Evolutionary conservation across 2,329 filamentous ascomycete genomes (phyloP).

Genomic region (Waltergamsia citrina): DNA sequence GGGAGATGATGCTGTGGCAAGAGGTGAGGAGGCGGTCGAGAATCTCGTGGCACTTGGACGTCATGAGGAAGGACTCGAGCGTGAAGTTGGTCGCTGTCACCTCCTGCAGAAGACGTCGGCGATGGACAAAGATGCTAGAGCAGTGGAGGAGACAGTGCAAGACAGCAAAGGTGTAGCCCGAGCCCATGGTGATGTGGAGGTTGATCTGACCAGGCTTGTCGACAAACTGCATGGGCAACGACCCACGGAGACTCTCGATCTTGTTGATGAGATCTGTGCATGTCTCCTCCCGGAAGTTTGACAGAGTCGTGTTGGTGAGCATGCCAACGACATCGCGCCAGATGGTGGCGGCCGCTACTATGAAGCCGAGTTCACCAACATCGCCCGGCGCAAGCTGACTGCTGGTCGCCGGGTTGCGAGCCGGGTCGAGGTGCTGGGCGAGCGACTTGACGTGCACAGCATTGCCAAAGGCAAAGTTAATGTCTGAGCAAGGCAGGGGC

Average conservation of each 20-base stretch:
- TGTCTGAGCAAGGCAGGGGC: constrained; percentile 48
- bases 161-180: constrained; percentile 53
- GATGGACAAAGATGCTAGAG: constrained; percentile 51
- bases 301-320: constrained; percentile 43
- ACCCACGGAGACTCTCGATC: constrained; percentile 44
- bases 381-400: constrained; percentile 32
- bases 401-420: constrained; percentile 21
- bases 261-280: constrained; percentile 41
- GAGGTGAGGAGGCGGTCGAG: constrained; percentile 49
- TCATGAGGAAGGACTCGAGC: constrained; percentile 42
- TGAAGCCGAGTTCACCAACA: constrained; percentile 52
- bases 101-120: constrained; percentile 47
- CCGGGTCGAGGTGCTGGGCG: constrained; percentile 25
- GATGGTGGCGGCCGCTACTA: constrained; percentile 49
- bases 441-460: constrained; percentile 50
- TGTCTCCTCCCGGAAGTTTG: constrained; percentile 43
- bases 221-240: constrained; percentile 48
- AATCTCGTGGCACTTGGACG: constrained; percentile 38
- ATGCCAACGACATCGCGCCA: constrained; percentile 55
- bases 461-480: constrained; percentile 54
- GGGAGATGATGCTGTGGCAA: constrained; percentile 47
- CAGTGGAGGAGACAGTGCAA: constrained; percentile 52
- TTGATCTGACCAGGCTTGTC: constrained; percentile 53
- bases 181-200: constrained; percentile 55
- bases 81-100: constrained; percentile 43